A percentile compares a stretch with the other conserved stretches of the same genome.
These are phyloP conservation scores for Microdochium paspali DNA, from an alignment of 2,329 filamentous ascomycete species.

Conservation along the genomic window DNA sequence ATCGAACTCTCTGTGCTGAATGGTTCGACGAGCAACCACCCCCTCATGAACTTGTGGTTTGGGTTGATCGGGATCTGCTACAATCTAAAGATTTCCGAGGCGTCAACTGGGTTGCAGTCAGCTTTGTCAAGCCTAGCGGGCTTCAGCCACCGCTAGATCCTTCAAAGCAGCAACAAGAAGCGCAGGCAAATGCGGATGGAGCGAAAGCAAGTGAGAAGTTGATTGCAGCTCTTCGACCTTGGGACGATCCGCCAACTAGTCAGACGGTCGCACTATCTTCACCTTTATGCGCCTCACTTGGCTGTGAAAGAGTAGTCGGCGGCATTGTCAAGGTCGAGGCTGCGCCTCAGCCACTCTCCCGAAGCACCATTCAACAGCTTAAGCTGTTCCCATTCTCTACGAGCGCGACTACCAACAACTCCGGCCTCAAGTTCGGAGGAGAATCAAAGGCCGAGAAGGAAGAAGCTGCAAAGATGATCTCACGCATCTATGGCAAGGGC, in stretches of 20 bases:
- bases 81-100: slow-evolving; percentile 64
- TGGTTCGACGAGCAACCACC: slow-evolving; percentile 67
- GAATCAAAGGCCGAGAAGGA: slow-evolving; percentile 78
- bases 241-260: slow-evolving; percentile 81
- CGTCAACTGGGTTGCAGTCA: slow-evolving; percentile 68
- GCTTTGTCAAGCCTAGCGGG: slow-evolving; percentile 75
- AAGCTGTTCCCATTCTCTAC: slow-evolving; percentile 74
- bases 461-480: slow-evolving; percentile 63
- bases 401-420: slow-evolving; percentile 41
- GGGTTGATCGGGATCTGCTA: slow-evolving; percentile 75
- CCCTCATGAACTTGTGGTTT: slow-evolving; percentile 58
- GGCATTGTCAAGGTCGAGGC: slow-evolving; percentile 82
- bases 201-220: slow-evolving; percentile 55
- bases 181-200: slow-evolving; percentile 44
- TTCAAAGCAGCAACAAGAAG: slow-evolving; percentile 57
- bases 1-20: slow-evolving; percentile 57
- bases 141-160: slow-evolving; percentile 63
- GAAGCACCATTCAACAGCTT: slow-evolving; percentile 53
- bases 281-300: slow-evolving; percentile 64
- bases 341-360: slow-evolving; percentile 62
- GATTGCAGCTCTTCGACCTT: slow-evolving; percentile 64
- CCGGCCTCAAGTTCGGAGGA: slow-evolving; percentile 76
- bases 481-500: slow-evolving; percentile 60
- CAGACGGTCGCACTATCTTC: slow-evolving; percentile 73
- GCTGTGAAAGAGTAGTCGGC: slow-evolving; percentile 65